phyloP scores from a whole-genome alignment of 192 early-diverging fungal genomes.

The Obelidium mucronatum region DNA sequence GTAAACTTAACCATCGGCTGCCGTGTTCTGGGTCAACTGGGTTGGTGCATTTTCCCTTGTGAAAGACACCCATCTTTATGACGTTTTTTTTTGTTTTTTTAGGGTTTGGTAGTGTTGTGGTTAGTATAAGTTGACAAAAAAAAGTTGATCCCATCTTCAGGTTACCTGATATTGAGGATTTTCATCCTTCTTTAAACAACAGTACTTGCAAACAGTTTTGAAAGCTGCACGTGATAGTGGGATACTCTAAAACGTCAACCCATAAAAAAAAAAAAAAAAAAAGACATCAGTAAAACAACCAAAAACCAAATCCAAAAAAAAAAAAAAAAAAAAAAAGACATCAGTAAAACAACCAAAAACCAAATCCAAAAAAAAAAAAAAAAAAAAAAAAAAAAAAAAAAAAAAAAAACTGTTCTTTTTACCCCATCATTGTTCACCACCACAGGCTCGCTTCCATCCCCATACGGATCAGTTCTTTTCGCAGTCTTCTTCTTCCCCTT shows the following conservation, averaged over 20 bases:
- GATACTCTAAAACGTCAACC: slow-evolving; percentile 1
- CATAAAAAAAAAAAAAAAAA: not conserved
- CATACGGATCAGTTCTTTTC: slow-evolving; percentile 27
- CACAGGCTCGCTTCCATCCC: slow-evolving; percentile 19
- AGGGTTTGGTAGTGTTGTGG: no score
- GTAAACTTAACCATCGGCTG: slow-evolving; percentile 22
- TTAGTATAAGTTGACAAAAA: not conserved
- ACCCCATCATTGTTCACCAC: slow-evolving; percentile 34
- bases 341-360: not conserved
- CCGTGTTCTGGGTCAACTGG: slow-evolving; percentile 32
- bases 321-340: not conserved
- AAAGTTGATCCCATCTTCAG: not conserved
- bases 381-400: not conserved
- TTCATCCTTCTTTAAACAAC: slow-evolving; percentile 34
- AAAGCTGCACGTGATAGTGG: slow-evolving; percentile 32
- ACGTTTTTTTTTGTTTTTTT: not conserved
- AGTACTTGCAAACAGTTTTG: slow-evolving; percentile 36
- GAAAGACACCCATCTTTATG: slow-evolving; percentile 33
- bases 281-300: not conserved
- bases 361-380: not conserved
- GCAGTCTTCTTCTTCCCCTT: slow-evolving; percentile 21
- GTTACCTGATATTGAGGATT: slow-evolving; percentile 27
- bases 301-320: not conserved
- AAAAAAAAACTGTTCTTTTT: not conserved
- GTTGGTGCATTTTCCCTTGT: slow-evolving; percentile 37